A percentile compares a stretch with the other conserved stretches of the same genome.
Evolutionary conservation across 78 protist species (phyloP).

Genomic region (Corallochytrium limacisporum): DNA sequence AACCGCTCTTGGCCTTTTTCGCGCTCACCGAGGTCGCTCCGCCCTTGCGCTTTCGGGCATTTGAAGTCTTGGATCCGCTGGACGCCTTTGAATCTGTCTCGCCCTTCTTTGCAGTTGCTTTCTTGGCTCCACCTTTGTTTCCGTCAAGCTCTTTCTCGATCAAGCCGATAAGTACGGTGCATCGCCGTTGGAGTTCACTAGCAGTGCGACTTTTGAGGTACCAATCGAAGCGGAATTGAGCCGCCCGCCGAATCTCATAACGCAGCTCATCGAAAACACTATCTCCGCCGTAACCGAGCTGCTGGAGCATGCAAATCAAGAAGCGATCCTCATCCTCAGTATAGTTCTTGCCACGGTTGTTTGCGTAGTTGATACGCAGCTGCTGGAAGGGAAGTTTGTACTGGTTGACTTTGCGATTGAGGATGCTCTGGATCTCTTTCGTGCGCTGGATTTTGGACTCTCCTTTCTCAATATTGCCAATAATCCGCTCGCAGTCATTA

Average conservation of each 20-base stretch:
- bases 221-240: slow-evolving; percentile 75
- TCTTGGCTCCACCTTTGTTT: too few relatives aligned
- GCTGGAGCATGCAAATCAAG: slow-evolving; percentile 29
- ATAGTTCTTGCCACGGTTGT: slow-evolving; percentile 12
- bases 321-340: slow-evolving; percentile 57
- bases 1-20: too few relatives aligned
- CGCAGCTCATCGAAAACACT: slow-evolving; percentile 3
- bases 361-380: slow-evolving; percentile 13
- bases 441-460: slow-evolving; percentile 1
- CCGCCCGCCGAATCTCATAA: slow-evolving; percentile 36
- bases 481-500: slow-evolving; percentile 11
- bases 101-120: too few relatives aligned
- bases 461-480: slow-evolving; percentile 14
- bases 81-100: too few relatives aligned
- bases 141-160: slow-evolving; percentile 31
- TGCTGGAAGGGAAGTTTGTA: slow-evolving; percentile 10
- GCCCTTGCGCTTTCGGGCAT: too few relatives aligned
- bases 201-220: slow-evolving; percentile 46
- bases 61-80: too few relatives aligned
- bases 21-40: too few relatives aligned
- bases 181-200: slow-evolving; percentile 10
- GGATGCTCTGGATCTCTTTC: background rate
- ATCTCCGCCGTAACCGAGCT: slow-evolving; percentile 32
- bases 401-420: background rate
- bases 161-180: slow-evolving; percentile 6